Evolutionary conservation across 1,284 basidiomycete species (phyloP), one percentile per base, ranked within the genome.

Genomic region (Trametes polyzona): DNA sequence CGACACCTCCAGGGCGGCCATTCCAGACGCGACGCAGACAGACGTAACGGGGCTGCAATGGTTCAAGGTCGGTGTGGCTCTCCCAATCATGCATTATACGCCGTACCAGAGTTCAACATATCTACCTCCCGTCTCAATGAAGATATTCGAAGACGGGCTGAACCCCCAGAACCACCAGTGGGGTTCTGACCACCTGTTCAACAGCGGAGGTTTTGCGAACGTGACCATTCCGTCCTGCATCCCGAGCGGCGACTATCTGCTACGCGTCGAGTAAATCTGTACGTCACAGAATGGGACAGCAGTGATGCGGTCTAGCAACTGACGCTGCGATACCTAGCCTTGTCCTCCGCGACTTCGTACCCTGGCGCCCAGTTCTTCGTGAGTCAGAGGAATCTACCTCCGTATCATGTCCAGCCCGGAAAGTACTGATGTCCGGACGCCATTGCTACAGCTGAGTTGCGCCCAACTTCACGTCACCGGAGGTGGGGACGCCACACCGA

Each of bases 201-300:
- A 74, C 26, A 82, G 80, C 70, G 78, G 80, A 53, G 82, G 83
- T 24, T 80, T 82, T 54, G 78, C 79, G 35, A 76, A 76, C 17
- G 79, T 82, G 71, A 78, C 69, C 0, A 79, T 83, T 54, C 83
- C 83, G 0, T 67, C 67, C 19, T 83, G 81, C 61, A 77, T 83
- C 48, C 59, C 74, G 4, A 58, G 76, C 6, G 82, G 82, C 2
- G 73, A 83, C 51, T 84, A 83, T 59, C 70, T 84, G 16, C 68
- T 84, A 19, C 76, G 81, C 19, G 72, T 76, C n/a, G 82, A 83
- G 63, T 69, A 81, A 41, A 83, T 83, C 56, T 80, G 79, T 82
- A 4, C 29, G 16, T 10, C 11, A 17, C 5, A 10, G 21, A 23
- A 27, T 27, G 2, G 14, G 9, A 16, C 4, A 16, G 35, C 12